A percentile compares a stretch with the other conserved stretches of the same genome.
Evolutionary conservation across 2,329 filamentous ascomycete genomes (phyloP).

Genomic region (Zopfia rhizophila): DNA sequence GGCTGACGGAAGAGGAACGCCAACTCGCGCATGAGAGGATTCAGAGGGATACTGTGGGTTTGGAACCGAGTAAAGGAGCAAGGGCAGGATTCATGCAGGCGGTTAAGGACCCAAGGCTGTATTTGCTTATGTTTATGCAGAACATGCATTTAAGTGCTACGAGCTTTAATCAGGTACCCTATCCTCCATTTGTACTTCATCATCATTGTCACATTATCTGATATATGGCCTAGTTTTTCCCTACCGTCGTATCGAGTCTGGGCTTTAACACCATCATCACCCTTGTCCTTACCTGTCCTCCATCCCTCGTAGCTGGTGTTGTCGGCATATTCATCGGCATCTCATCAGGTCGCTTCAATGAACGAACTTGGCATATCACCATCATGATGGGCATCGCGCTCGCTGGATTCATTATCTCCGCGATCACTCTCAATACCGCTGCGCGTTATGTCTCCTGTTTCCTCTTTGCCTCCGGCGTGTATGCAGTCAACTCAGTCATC

Average conservation of each 20-base stretch:
- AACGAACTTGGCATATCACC: constrained; percentile 26
- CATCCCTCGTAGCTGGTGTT: no score
- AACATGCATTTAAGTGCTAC: constrained; percentile 66
- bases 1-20: constrained; percentile 58
- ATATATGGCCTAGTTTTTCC: no score
- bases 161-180: constrained; percentile 53
- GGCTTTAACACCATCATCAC: constrained; percentile 44
- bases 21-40: constrained; percentile 45
- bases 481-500: constrained; percentile 48
- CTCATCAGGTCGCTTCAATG: constrained; percentile 20
- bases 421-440: constrained; percentile 22
- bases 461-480: constrained; percentile 46
- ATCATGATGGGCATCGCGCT: constrained; percentile 19
- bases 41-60: constrained; percentile 60
- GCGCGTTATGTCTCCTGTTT: constrained; percentile 42
- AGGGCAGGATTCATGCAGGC: constrained; percentile 63
- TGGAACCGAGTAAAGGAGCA: constrained; percentile 54
- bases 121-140: constrained; percentile 66
- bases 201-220: no score
- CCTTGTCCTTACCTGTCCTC: constrained; percentile 36
- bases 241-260: constrained; percentile 43
- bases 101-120: constrained; percentile 61
- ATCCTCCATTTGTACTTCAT: neutral
- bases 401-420: constrained; percentile 28
- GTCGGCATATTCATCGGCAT: no score